Evolutionary conservation across 176 grass and related monocot species (phyloP).

Genomic region (Oryza australiensis): DNA sequence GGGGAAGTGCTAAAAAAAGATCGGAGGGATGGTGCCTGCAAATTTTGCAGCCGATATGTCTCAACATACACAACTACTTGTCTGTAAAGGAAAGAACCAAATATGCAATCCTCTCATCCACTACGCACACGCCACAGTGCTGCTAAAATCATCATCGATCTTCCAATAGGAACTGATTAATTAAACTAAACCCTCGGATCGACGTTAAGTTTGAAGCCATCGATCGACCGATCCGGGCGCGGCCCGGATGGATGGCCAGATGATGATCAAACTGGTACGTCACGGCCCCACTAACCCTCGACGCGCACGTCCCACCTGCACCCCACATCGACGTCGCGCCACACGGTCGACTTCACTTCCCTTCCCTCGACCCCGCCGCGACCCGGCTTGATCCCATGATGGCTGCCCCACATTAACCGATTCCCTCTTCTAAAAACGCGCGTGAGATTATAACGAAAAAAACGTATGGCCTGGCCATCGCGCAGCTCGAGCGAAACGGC

Average conservation of each 20-base stretch:
- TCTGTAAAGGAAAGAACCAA: too few species aligned
- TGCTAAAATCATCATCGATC: background rate
- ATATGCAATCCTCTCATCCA: background rate
- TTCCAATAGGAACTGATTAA: background rate
- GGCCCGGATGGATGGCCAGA: background rate
- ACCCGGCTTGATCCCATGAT: background rate
- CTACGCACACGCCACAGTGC: too few species aligned
- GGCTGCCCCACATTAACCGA: background rate
- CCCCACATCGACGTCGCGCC: background rate
- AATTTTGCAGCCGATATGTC: too few species aligned
- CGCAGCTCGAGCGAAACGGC: background rate
- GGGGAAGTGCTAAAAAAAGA: too few species aligned
- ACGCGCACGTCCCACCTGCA: conserved; percentile 39
- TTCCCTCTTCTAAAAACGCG: background rate
- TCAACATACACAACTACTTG: too few species aligned
- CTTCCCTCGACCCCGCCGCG: too few species aligned
- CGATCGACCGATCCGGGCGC: too few species aligned
- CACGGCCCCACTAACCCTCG: conserved; percentile 29
- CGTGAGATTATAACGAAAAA: conserved; percentile 58
- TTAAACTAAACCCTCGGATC: background rate
- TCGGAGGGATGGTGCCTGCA: too few species aligned
- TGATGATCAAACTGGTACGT: conserved; percentile 33
- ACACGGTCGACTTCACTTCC: conserved; percentile 26
- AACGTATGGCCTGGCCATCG: conserved; percentile 33
- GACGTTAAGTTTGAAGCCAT: background rate